Base-by-base conservation (phyloP, 805 yeast species). In the Yarrowia divulgata region DNA sequence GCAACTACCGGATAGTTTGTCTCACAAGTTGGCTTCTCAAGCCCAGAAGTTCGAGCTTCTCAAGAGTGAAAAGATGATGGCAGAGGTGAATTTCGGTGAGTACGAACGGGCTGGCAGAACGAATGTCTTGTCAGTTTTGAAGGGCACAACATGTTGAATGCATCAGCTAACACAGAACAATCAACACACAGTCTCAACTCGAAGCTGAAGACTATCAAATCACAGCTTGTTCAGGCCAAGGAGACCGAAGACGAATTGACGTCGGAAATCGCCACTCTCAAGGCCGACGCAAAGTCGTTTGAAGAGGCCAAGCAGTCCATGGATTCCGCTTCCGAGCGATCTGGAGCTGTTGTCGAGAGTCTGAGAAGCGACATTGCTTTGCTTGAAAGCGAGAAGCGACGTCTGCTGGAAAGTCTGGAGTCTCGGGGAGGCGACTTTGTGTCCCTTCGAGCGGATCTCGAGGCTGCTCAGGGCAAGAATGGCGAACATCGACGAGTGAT, bases 401-500 rank as follows among this genome's bases (percentile, higher is more conserved):
- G 76, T 16, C 48, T 71, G 6, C 48, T 76, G 9, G 78, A 78
- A 42, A 45, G 74, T 2, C 67, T 79, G 12, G 80, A 78, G 18
- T 71, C 77, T 18, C 73, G 74, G 23, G 73, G 73, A 19, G 67
- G 69, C 7, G 80, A 76, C 58, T 60, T 78, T 71, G 72, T 72
- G 32, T 72, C 71, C 1, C 71, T 82, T 23, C 79, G 79, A 35
- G 72, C 74, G 18, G 88, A 85, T 58, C 74, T 81, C 13, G 79
- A 77, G 19, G 73, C 75, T 5, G 67, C 83, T 13, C 78, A 82
- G 34, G 71, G 74, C 4, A 72, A 77, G 9, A 81, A 78, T 69
- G 78, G 79, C 52, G 75, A 77, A 1, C 73, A 83, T 23, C 81
- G 88, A 66, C 78, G 80, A 57, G 73, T 77, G 29, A 71, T 83